These are phyloP conservation scores for Lentinus polychrous DNA, from an alignment of 1,284 basidiomycete species.

Conservation along the genomic window DNA sequence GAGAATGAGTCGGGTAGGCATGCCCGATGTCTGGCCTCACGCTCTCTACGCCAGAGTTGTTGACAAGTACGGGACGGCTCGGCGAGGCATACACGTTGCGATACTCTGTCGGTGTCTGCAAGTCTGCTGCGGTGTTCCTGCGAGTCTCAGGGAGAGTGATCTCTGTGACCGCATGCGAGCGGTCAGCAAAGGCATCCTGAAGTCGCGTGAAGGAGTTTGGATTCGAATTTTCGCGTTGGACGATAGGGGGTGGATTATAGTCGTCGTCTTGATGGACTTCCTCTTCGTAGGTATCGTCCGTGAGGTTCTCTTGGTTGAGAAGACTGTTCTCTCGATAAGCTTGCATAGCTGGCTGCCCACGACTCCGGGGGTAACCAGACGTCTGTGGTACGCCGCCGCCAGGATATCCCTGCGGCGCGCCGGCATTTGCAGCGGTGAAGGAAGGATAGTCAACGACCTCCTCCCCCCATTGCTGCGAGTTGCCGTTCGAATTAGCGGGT, in stretches of 20 bases:
- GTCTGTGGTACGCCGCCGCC: too few species aligned
- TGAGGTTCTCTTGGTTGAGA: background rate
- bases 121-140: constrained; percentile 15
- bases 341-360: background rate
- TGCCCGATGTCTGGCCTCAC: constrained; percentile 8
- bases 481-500: background rate
- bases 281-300: constrained; percentile 18
- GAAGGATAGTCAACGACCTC: constrained; percentile 15
- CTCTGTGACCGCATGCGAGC: constrained; percentile 20
- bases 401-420: background rate
- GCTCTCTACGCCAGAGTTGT: constrained; percentile 12
- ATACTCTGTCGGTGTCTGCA: constrained; percentile 10
- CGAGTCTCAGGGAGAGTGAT: constrained; percentile 14
- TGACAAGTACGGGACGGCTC: constrained; percentile 13
- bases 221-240: constrained; percentile 25
- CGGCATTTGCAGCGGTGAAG: constrained; percentile 8
- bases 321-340: background rate
- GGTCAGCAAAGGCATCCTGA: constrained; percentile 23
- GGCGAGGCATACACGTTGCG: constrained; percentile 9
- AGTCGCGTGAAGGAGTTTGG: constrained; percentile 19
- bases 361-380: constrained; percentile 3
- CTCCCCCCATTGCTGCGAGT: constrained; percentile 16
- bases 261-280: background rate
- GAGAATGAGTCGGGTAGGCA: constrained; percentile 1
- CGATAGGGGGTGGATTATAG: constrained; percentile 21